Conservation (phyloP, 768 basidiomycete genomes). For the Austroboletus eburneus region DNA sequence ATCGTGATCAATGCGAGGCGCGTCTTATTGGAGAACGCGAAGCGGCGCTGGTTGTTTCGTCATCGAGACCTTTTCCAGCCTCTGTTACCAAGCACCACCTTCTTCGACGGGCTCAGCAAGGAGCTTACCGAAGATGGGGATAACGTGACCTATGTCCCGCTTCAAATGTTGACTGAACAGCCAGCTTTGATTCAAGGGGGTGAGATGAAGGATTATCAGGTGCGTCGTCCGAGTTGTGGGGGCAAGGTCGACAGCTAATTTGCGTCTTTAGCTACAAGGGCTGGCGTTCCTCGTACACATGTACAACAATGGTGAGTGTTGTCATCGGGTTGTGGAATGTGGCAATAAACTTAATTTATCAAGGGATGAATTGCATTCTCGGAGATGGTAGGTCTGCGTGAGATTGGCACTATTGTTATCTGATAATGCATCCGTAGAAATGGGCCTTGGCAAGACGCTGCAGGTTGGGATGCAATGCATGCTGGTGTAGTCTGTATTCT, state of each 20-base stretch:
- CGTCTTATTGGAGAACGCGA: constrained; percentile 36
- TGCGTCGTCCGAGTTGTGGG: constrained; percentile 11
- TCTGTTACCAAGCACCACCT: constrained; percentile 40
- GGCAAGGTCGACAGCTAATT: background rate
- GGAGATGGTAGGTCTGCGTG: constrained; percentile 52
- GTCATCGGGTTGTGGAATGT: background rate
- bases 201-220: constrained; percentile 71
- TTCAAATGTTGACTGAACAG: constrained; percentile 41
- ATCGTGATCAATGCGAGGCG: constrained; percentile 35
- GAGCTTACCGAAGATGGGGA: constrained; percentile 29
- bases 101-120: constrained; percentile 35
- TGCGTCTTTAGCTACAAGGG: constrained; percentile 45
- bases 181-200: constrained; percentile 51
- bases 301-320: constrained; percentile 56
- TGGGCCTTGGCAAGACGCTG: constrained; percentile 64
- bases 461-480: constrained; percentile 35
- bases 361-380: constrained; percentile 67
- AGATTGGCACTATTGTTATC: background rate
- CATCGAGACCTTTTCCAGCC: constrained; percentile 45
- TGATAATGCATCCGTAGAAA: constrained; percentile 32
- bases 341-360: background rate
- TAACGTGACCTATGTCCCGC: constrained; percentile 30
- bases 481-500: background rate
- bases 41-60: constrained; percentile 43
- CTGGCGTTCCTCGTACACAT: constrained; percentile 62